Percentiles rank a stretch among this genome's conserved stretches.
Evolutionary conservation across 108 stramenopile species (phyloP).

Genomic region (Conticribra weissflogii): DNA sequence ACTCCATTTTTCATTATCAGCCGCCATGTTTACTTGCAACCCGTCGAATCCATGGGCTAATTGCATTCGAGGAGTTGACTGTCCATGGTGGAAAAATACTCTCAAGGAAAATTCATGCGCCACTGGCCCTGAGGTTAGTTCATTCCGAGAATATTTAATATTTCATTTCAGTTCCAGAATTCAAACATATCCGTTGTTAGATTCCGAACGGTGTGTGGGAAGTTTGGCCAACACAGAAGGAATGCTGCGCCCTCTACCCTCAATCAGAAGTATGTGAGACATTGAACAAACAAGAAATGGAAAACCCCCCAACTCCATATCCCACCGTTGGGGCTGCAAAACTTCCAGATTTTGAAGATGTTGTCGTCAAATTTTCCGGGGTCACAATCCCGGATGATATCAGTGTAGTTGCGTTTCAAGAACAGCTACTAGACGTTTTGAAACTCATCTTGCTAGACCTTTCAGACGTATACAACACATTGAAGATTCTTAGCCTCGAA

Average conservation of each 20-base stretch:
- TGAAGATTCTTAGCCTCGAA: slow-evolving; percentile 14
- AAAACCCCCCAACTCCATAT: slow-evolving; percentile 10
- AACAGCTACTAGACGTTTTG: slow-evolving; percentile 2
- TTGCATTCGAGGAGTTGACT: slow-evolving; percentile 7
- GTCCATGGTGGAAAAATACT: slow-evolving; percentile 15
- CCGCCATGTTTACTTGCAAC: neutral
- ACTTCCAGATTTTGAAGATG: neutral
- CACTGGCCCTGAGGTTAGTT: slow-evolving; percentile 12
- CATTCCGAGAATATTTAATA: neutral
- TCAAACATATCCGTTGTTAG: slow-evolving; percentile 5
- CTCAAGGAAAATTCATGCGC: neutral
- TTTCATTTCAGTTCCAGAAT: no score
- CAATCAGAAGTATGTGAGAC: neutral
- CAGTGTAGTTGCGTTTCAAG: neutral
- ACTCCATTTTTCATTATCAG: no score
- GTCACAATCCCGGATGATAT: neutral
- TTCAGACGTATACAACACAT: neutral
- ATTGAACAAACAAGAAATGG: neutral
- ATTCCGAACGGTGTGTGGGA: slow-evolving; percentile 7
- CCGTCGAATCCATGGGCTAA: slow-evolving; percentile 4
- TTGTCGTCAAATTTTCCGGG: slow-evolving; percentile 6
- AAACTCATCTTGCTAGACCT: slow-evolving; percentile 1
- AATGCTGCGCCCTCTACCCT: neutral
- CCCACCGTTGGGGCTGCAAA: slow-evolving; percentile 7
- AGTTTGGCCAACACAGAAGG: neutral